Base-by-base conservation (phyloP, 305 asterid species). In the Plantago rigida region DNA sequence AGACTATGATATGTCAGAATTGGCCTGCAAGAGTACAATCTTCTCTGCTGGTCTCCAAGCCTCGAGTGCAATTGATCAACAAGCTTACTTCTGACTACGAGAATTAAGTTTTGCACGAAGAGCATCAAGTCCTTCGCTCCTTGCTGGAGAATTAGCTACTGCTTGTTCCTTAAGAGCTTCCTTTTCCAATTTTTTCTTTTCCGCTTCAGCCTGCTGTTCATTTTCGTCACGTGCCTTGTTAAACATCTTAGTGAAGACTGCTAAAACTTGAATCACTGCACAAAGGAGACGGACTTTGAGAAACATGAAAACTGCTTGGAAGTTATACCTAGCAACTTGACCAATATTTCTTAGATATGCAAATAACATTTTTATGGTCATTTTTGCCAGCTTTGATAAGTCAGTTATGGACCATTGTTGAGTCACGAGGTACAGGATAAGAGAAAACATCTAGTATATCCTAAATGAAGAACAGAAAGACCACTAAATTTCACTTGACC, bases 181-280 rank as follows among this genome's bases (percentile, higher is more conserved):
- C 84, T 86, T 92, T 68, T 86, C 96, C 77, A 88, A 34, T 75
- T 86, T 92, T 79, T 79, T 84, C 90, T 82, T 92, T 77, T 92
- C 99, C 64, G 91, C 91, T 39, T 84, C 96, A 14, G 95, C 94
- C 70, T 49, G 75, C 75, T 80, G 91, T 77, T 66, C 86, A 10
- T 92, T 92, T 79, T 92, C 99, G 0, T 83, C 94, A 0, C 87
- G 89, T 13, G 96, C 70, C 76, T 92, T 92, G 42, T 78, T 83
- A 63, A 92, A 91, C 86, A 81, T 73, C 81, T 88, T 91, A 9
- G 79, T 83, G 80, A 92, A 92, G 66, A 88, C 85, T 4, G 60
- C 88, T 78, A 91, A 77, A 60, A 81, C 83, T 80, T 91, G 96
- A 59, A 95, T 88, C 73, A 88, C 99, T 88, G 91, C 84, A 81